A percentile compares a stretch with the other conserved stretches of the same genome.
Conservation (phyloP, 352 stramenopile species). For the Globisporangium orthogonon region DNA sequence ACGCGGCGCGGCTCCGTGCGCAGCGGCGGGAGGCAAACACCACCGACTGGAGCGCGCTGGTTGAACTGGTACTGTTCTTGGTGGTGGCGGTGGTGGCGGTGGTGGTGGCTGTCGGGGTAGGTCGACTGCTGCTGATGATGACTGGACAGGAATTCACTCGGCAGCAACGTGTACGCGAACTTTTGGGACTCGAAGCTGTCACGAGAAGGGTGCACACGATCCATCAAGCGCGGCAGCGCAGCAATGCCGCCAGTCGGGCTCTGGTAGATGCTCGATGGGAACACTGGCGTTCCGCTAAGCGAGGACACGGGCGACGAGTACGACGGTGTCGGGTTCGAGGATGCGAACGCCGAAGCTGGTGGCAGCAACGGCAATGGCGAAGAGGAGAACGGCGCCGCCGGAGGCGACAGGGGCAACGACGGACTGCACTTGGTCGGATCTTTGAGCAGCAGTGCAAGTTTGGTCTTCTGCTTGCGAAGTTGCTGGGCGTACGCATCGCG, state of each 20-base stretch:
- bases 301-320: not conserved
- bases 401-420: slow-evolving; percentile 4
- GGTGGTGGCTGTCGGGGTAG: not conserved
- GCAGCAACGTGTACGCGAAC: not conserved
- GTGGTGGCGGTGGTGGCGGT: not conserved
- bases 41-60: not conserved
- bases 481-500: slow-evolving; percentile 68
- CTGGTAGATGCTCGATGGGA: not conserved
- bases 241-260: not conserved
- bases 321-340: not conserved
- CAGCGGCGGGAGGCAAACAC: slow-evolving; percentile 26
- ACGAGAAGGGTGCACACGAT: not conserved
- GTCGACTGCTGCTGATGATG: not conserved
- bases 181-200: not conserved
- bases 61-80: slow-evolving; percentile 18
- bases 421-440: slow-evolving; percentile 53
- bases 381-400: slow-evolving; percentile 2
- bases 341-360: not conserved
- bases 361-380: not conserved
- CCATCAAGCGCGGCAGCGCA: not conserved
- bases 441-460: slow-evolving; percentile 55
- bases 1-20: slow-evolving; percentile 24
- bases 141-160: not conserved
- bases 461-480: slow-evolving; percentile 68
- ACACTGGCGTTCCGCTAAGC: not conserved